Base-by-base conservation (phyloP, 2,329 filamentous ascomycete genomes). In the Pseudohalonectria lignicola region DNA sequence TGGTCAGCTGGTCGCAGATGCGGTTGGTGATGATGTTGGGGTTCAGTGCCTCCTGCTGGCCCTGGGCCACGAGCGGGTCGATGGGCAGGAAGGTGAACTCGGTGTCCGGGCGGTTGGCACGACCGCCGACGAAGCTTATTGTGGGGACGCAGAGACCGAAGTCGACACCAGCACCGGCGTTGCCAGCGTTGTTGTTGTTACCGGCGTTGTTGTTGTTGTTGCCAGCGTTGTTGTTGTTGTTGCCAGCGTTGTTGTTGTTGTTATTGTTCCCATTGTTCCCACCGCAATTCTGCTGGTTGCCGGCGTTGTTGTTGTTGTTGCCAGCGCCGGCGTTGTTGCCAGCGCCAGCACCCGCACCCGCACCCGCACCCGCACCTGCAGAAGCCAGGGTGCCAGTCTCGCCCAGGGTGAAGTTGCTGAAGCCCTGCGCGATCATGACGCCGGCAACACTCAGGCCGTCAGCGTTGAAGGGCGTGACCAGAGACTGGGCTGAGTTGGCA, bases 401-500 rank as follows among this genome's bases (percentile, higher is more conserved):
- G 6, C 36, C 36, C 13, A 21, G 18, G 29, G 71, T 73, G 47
- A 84, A 78, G 56, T 76, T 76, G 45, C 64, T 63, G 51, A 83
- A 79, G 11, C 79, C 79, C 40, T 77, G 67, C 17, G 70, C 71
- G 35, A 57, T 60, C 58, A 80, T 67, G 41, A 84, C 59, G 41
- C 82, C 68, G 17, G 80, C 79, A 20, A 83, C 73, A 43, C 75
- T 80, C 47, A 79, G 54, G n/a, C 79, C 78, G 37, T 54, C 55
- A 12, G 76, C 76, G 32, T 66, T 55, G 34, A 83, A 74, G 4
- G 79, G 76, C 4, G 56, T 64, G 15, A 52, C 53, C 33, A 69
- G 53, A 4, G 73, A 79, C 18, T 56, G 55, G 2, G 57, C 60
- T 13, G 76, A 75, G 53, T 79, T 72, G 43, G 71, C 69, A 44